Conservation (phyloP, 164 flowering plant genomes). For the Magnolia sinica region DNA sequence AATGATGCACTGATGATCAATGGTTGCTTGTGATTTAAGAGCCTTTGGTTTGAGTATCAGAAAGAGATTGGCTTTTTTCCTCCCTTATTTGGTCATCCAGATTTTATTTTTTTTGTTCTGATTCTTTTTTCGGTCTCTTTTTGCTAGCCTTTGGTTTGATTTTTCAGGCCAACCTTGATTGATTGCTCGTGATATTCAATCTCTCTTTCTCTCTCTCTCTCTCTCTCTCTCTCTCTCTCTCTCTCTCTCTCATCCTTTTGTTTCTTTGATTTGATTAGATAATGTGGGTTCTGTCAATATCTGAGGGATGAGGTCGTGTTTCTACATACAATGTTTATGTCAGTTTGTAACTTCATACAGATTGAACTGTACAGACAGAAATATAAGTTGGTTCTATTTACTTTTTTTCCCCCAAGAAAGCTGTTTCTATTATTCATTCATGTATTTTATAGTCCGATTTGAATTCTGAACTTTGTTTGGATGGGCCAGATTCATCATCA, state of each 20-base stretch:
- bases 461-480: too few species aligned
- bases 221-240: neutral
- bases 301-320: neutral
- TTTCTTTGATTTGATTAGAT: neutral
- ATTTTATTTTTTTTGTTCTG: neutral
- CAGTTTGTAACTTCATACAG: conserved; percentile 4
- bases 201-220: neutral
- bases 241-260: neutral
- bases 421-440: neutral
- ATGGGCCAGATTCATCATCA: too few species aligned
- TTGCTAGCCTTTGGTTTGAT: conserved; percentile 10
- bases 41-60: conserved; percentile 35
- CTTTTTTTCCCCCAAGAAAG: neutral
- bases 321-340: neutral
- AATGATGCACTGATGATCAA: conserved; percentile 32
- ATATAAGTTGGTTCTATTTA: neutral
- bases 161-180: conserved; percentile 14
- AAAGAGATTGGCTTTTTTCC: neutral
- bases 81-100: neutral
- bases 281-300: neutral
- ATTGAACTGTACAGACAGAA: conserved; percentile 2
- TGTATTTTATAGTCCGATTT: neutral
- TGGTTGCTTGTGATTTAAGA: conserved; percentile 5
- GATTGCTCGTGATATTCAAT: conserved; percentile 2
- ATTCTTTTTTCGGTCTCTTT: conserved; percentile 6